A percentile compares a stretch with the other conserved stretches of the same genome.
Evolutionary conservation across 2,329 filamentous ascomycete species (phyloP).

Genomic region (Fusarium oxysporum): DNA sequence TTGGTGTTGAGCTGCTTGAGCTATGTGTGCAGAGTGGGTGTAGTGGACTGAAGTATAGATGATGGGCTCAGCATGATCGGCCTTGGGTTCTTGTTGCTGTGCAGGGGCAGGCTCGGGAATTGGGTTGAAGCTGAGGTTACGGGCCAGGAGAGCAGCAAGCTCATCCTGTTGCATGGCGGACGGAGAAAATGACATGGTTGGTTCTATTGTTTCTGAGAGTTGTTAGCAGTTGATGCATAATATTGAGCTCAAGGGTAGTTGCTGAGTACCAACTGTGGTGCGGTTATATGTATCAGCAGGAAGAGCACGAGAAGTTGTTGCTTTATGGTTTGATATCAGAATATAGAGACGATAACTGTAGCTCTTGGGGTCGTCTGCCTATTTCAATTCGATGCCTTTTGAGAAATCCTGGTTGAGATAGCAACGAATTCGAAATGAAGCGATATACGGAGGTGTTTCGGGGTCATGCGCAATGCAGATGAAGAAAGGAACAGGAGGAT

Average conservation of each 20-base stretch:
- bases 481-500: slow-evolving; percentile 33
- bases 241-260: background rate
- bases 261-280: slow-evolving; percentile 26
- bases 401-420: slow-evolving; percentile 22
- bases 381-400: slow-evolving; percentile 19
- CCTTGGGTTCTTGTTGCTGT: slow-evolving; percentile 47
- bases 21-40: slow-evolving; percentile 77
- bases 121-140: slow-evolving; percentile 75
- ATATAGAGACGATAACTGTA: background rate
- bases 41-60: slow-evolving; percentile 86
- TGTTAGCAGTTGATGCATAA: slow-evolving; percentile 24
- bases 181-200: slow-evolving; percentile 55
- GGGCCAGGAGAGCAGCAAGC: slow-evolving; percentile 81
- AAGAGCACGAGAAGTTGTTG: background rate
- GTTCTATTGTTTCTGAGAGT: slow-evolving; percentile 8
- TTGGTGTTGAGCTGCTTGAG: slow-evolving; percentile 47
- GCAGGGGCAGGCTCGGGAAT: slow-evolving; percentile 26
- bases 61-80: slow-evolving; percentile 59
- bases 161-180: slow-evolving; percentile 78
- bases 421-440: slow-evolving; percentile 37
- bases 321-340: background rate
- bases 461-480: slow-evolving; percentile 34
- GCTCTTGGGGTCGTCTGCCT: slow-evolving; percentile 1
- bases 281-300: background rate
- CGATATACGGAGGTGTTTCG: slow-evolving; percentile 33